Conservation (phyloP, 1,284 basidiomycete species). For the Moniliella sp. region DNA sequence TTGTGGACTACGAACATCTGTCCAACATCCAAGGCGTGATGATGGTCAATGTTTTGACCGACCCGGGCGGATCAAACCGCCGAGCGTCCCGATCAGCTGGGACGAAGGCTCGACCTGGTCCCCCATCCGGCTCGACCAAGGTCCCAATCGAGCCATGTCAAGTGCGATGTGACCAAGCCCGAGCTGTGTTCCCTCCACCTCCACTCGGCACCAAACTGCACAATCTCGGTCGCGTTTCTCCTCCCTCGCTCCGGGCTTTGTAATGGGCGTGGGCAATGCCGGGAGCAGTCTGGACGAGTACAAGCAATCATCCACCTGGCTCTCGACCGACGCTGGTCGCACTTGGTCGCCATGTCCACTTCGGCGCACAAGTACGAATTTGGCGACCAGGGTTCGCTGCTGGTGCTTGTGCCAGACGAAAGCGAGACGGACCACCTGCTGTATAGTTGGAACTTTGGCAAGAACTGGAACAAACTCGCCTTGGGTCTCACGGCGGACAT, state of each 20-base stretch:
- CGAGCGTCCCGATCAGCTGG: too few species aligned
- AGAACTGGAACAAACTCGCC: conserved; percentile 53
- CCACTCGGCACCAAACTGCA: conserved; percentile 67
- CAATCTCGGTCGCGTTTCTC: conserved; percentile 86
- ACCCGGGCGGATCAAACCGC: conserved; percentile 42
- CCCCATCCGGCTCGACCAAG: too few species aligned
- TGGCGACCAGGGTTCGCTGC: conserved; percentile 62
- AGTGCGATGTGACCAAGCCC: conserved; percentile 45
- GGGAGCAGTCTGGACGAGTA: conserved; percentile 54
- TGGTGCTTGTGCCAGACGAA: conserved; percentile 71
- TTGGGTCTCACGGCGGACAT: conserved; percentile 55
- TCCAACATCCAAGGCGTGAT: conserved; percentile 83
- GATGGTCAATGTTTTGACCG: conserved; percentile 64
- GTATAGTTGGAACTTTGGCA: conserved; percentile 69
- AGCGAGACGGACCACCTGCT: conserved; percentile 49
- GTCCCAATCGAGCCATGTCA: too few species aligned
- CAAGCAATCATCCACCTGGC: conserved; percentile 74
- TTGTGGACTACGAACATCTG: conserved; percentile 77
- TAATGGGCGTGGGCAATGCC: conserved; percentile 80
- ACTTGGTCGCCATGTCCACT: conserved; percentile 57
- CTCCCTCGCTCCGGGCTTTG: conserved; percentile 71
- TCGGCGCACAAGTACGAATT: conserved; percentile 86
- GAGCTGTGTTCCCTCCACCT: conserved; percentile 62
- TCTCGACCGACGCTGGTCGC: conserved; percentile 69
- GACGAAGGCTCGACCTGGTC: conserved; percentile 74